Evolutionary conservation across 2,329 filamentous ascomycete genomes (phyloP).

Genomic region (Paracamarosporium sp.): DNA sequence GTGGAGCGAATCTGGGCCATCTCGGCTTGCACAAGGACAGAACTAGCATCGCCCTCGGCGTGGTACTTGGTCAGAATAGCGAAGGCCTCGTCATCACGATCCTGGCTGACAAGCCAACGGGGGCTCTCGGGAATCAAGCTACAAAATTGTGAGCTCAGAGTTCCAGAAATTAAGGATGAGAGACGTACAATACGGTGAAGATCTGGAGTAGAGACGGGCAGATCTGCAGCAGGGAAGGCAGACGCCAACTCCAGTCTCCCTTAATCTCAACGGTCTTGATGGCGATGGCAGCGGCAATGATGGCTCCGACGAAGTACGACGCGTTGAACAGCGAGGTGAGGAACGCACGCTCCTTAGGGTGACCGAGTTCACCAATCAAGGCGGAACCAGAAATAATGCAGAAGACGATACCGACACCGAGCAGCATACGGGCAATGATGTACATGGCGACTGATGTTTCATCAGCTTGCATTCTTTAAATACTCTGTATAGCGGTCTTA

Average conservation of each 20-base stretch:
- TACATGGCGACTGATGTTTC: conserved; percentile 60
- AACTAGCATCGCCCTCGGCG: conserved; percentile 49
- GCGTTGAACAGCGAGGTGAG: conserved; percentile 68
- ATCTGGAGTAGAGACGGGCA: conserved; percentile 56
- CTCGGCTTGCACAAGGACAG: conserved; percentile 58
- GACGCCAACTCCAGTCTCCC: conserved; percentile 56
- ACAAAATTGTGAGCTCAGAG: conserved; percentile 3
- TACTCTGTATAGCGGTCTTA: conserved; percentile 11
- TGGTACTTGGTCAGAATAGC: conserved; percentile 51
- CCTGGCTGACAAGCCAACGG: conserved; percentile 60
- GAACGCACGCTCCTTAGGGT: conserved; percentile 67
- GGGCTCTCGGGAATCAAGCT: conserved; percentile 50
- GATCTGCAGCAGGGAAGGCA: conserved; percentile 59
- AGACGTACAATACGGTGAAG: conserved; percentile 40
- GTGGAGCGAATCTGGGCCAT: conserved; percentile 66
- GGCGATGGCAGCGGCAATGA: conserved; percentile 57
- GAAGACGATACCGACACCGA: conserved; percentile 68
- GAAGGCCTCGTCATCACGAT: conserved; percentile 53
- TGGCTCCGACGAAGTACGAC: conserved; percentile 62
- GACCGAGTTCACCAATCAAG: conserved; percentile 65
- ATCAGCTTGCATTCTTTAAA: conserved; percentile 1
- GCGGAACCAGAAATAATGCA: conserved; percentile 65
- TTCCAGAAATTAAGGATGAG: neutral
- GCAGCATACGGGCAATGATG: conserved; percentile 64
- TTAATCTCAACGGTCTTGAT: conserved; percentile 56